phyloP scores from a whole-genome alignment of 2,329 filamentous ascomycete genomes.

The Cryphonectria japonica region DNA sequence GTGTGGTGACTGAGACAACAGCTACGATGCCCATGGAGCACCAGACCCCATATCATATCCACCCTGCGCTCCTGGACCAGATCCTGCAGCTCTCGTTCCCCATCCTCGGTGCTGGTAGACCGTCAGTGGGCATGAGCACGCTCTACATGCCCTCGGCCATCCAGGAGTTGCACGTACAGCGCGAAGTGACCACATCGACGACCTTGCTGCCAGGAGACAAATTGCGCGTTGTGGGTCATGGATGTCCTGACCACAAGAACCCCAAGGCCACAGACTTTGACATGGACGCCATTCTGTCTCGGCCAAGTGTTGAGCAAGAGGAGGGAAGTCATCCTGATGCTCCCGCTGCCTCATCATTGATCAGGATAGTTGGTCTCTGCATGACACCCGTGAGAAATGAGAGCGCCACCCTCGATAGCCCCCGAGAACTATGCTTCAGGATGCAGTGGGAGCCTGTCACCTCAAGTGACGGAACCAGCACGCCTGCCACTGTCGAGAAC shows the following conservation, averaged over 20 bases:
- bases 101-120: conserved; percentile 40
- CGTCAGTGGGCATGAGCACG: conserved; percentile 16
- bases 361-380: conserved; percentile 33
- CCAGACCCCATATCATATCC: conserved; percentile 49
- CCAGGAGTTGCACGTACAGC: conserved; percentile 31
- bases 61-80: conserved; percentile 51
- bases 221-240: conserved; percentile 23
- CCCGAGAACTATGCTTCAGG: conserved; percentile 35
- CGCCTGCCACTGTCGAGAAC: background rate
- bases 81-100: conserved; percentile 47
- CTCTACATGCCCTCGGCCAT: conserved; percentile 35
- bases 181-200: conserved; percentile 3
- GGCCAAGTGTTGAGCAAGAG: background rate
- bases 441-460: conserved; percentile 32
- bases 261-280: conserved; percentile 30
- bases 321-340: background rate
- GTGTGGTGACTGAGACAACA: conserved; percentile 45
- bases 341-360: conserved; percentile 8
- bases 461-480: background rate
- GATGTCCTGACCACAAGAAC: conserved; percentile 9
- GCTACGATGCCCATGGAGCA: conserved; percentile 49
- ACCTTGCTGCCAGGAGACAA: conserved; percentile 10
- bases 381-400: conserved; percentile 30
- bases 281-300: conserved; percentile 31
- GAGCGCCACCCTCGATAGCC: conserved; percentile 4